Percentiles rank a stretch among this genome's conserved stretches.
Evolutionary conservation across 1,284 basidiomycete genomes (phyloP).

Genomic region (Rhodotorula mucilaginosa): DNA sequence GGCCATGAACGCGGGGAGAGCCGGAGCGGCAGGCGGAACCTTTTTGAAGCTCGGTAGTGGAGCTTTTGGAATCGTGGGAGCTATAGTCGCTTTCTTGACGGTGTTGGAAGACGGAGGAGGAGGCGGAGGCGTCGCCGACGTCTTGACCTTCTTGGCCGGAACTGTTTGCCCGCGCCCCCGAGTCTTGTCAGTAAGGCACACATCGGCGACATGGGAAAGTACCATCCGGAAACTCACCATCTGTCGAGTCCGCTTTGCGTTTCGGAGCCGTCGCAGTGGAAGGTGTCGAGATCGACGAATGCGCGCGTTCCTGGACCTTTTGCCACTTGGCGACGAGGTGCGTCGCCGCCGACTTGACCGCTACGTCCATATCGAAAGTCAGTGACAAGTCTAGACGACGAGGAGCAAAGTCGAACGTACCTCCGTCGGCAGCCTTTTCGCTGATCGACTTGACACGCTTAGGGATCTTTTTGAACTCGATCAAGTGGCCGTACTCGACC

Average conservation of each 20-base stretch:
- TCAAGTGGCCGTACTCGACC: slow-evolving; percentile 18
- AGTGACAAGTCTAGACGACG: not conserved
- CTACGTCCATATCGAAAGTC: not conserved
- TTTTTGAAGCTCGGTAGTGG: not conserved
- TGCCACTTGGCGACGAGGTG: slow-evolving; percentile 18
- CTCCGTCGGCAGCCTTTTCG: slow-evolving; percentile 7
- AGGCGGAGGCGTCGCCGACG: slow-evolving; percentile 2
- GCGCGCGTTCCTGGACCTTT: slow-evolving; percentile 6
- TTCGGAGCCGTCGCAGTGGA: slow-evolving; percentile 2
- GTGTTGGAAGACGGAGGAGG: not conserved
- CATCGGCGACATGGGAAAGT: too few relatives aligned
- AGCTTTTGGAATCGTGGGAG: not conserved
- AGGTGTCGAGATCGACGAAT: not conserved
- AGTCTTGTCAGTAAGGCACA: not conserved
- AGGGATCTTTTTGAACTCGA: slow-evolving; percentile 11
- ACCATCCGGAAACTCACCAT: slow-evolving; percentile 2
- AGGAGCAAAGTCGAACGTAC: not conserved
- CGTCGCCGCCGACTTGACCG: slow-evolving; percentile 12
- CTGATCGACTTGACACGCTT: slow-evolving; percentile 12
- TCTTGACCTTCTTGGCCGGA: slow-evolving; percentile 28
- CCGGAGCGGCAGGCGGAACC: not conserved
- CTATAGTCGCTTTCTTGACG: not conserved
- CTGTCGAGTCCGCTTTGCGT: slow-evolving; percentile 11
- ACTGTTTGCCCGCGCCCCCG: not conserved
- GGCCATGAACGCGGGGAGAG: not conserved